Evolutionary conservation across 208 protist species (phyloP).

Genomic region (Trypanosoma rangeli): DNA sequence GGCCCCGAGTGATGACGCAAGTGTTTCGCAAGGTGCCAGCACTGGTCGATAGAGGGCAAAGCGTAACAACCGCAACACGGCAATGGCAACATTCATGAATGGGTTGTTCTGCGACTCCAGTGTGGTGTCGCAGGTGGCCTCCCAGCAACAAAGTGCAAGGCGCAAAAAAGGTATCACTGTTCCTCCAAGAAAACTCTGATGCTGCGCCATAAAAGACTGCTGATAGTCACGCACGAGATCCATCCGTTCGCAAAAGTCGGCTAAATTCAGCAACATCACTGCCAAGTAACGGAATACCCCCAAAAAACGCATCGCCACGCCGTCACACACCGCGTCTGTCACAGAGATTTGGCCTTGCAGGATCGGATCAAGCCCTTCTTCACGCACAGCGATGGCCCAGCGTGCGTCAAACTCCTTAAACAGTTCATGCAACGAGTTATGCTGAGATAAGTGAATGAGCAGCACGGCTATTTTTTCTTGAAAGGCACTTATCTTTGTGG

Average conservation of each 20-base stretch:
- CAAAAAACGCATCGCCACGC: slow-evolving; percentile 44
- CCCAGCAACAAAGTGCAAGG: slow-evolving; percentile 57
- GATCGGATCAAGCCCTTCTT: slow-evolving; percentile 18
- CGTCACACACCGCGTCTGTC: not conserved
- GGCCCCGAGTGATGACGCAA: slow-evolving; percentile 27
- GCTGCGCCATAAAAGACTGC: slow-evolving; percentile 29
- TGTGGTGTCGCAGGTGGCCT: slow-evolving; percentile 20
- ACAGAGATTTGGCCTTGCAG: slow-evolving; percentile 13
- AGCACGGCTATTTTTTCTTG: slow-evolving; percentile 59
- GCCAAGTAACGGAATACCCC: slow-evolving; percentile 63
- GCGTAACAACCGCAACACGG: slow-evolving; percentile 56
- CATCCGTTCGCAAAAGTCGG: slow-evolving; percentile 58
- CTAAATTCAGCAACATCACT: slow-evolving; percentile 69
- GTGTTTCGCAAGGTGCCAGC: slow-evolving; percentile 18
- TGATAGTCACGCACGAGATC: slow-evolving; percentile 44
- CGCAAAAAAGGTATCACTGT: slow-evolving; percentile 66
- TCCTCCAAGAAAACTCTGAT: slow-evolving; percentile 53
- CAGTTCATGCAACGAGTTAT: slow-evolving; percentile 40
- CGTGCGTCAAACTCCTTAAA: slow-evolving; percentile 54
- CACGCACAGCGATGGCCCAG: slow-evolving; percentile 39
- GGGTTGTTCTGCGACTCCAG: slow-evolving; percentile 41
- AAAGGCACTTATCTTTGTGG: slow-evolving; percentile 61
- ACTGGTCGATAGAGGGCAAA: slow-evolving; percentile 59
- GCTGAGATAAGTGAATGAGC: slow-evolving; percentile 36
- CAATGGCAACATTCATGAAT: slow-evolving; percentile 48